Evolutionary conservation across 768 basidiomycete genomes (phyloP), one percentile per base, ranked within the genome.

Genomic region (Termitomyces sp.): DNA sequence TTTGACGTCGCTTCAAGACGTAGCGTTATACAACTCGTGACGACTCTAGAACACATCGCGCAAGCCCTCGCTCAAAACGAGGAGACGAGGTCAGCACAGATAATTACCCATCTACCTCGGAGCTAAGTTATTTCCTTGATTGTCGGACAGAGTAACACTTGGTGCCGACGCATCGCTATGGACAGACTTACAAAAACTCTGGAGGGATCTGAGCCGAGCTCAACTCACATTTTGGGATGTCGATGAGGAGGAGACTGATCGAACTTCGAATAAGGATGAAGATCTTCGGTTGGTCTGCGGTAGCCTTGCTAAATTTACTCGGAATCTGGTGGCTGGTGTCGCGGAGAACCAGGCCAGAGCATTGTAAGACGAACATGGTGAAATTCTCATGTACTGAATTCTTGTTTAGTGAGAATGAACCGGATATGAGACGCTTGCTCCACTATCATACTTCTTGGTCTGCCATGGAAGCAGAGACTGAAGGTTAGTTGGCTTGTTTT

Each of bases 241-340:
- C 31, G 76, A 78, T 40, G 78, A 79, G 31, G 73, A 74, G 5
- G 68, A 71, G 23, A 37, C 50, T 38, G 62, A 67, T 56, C 60
- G 49, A 54, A 53, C 59, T 54, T 63, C 65, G 52, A 66, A 64
- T 52, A 67, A 73, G 49, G 68, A 75, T 54, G 58, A 66, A 11
- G 61, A 66, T 28, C 73, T 79, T 7, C 73, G 72, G 49, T 60
- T 63, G 0, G 67, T 84, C 11, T 77, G 78, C 57, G 71, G 70
- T n/a, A 76, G 73, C 62, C 64, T 92, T 21, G 87, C 85, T 8
- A 87, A 83, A 64, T 86, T 95, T 65, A 92, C 90, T 14, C 80
- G 94, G 57, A 95, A 97, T 67, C 70, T 94, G 10, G 84, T 91
- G 35, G 91, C 91, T 10, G 89, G 85, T 6, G 79, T 85, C 15